Conservation (phyloP, 306 rosid genomes). For the Acmispon strigosus region DNA sequence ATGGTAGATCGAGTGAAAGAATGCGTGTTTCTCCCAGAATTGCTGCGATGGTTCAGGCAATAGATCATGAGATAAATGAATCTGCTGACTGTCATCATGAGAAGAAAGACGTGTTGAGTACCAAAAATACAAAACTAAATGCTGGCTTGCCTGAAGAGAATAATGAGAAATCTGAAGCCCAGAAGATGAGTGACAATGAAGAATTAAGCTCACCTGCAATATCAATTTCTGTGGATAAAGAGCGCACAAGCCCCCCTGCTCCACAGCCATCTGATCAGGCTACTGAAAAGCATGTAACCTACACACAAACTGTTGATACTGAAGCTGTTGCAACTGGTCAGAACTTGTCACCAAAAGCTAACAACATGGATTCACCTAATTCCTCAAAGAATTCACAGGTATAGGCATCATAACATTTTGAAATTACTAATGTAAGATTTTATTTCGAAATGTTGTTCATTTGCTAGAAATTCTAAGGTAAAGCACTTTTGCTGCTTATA, state of each 20-base stretch:
- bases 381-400: constrained; percentile 52
- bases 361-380: constrained; percentile 39
- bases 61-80: constrained; percentile 60
- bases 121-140: constrained; percentile 39
- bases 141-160: constrained; percentile 35
- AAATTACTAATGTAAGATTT: not conserved
- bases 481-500: not conserved
- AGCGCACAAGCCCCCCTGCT: constrained; percentile 38
- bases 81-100: constrained; percentile 38
- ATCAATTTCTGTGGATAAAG: constrained; percentile 32
- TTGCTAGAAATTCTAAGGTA: not conserved
- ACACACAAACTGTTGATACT: constrained; percentile 28
- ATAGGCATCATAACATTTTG: not conserved
- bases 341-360: constrained; percentile 35
- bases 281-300: constrained; percentile 40
- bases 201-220: constrained; percentile 41
- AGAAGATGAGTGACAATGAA: constrained; percentile 27
- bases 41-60: constrained; percentile 50
- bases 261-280: constrained; percentile 49
- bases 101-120: constrained; percentile 41
- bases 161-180: constrained; percentile 44
- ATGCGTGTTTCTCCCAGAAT: constrained; percentile 56
- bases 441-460: constrained; percentile 10
- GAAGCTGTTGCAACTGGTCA: constrained; percentile 33
- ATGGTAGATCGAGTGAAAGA: constrained; percentile 45